Evolutionary conservation across 768 basidiomycete species (phyloP), one percentile per base, ranked within the genome.

Genomic region (Amanita thiersii): DNA sequence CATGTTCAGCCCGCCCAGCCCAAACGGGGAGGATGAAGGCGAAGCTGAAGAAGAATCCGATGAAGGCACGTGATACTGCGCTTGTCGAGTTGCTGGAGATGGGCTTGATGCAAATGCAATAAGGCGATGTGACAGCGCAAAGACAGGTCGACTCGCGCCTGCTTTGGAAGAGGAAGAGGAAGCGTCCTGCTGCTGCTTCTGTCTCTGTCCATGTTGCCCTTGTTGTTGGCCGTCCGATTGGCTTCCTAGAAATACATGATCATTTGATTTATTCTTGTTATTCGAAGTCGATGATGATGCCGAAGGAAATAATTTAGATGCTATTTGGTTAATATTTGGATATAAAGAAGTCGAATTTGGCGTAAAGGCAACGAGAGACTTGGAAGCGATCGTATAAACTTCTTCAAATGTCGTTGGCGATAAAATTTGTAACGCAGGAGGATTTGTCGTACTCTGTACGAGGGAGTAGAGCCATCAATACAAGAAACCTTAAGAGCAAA

Each of bases 101-200:
- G 46, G 39, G 15, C 45, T 49, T 2, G 56, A 62, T 6, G 73
- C 69, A 49, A 72, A 84, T 3, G 78, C 81, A 10, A 86, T 64
- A 18, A 87, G 70, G 7, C 82, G 77, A 25, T 67, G 58, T 9
- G 78, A 78, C 14, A 82, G 62, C 2, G 79, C 66, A 53, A 75
- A 84, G 7, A 81, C 59, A 1, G 84, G 75, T n/a, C 50, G 66
- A 23, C 32, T 34, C 4, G 42, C 26, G 25, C 33, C 28, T n/a
- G n/a, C n/a, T n/a, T n/a, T n/a, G n/a, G n/a, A n/a, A n/a, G n/a
- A n/a, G n/a, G n/a, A n/a, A n/a, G n/a, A n/a, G n/a, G n/a, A n/a
- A n/a, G n/a, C n/a, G n/a, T n/a, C n/a, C n/a, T n/a, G n/a, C n/a
- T n/a, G n/a, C n/a, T n/a, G n/a, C n/a, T n/a, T n/a, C n/a, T n/a